Evolutionary conservation across 768 basidiomycete species (phyloP), one percentile per base, ranked within the genome.

Genomic region (Dentipellis sp.): DNA sequence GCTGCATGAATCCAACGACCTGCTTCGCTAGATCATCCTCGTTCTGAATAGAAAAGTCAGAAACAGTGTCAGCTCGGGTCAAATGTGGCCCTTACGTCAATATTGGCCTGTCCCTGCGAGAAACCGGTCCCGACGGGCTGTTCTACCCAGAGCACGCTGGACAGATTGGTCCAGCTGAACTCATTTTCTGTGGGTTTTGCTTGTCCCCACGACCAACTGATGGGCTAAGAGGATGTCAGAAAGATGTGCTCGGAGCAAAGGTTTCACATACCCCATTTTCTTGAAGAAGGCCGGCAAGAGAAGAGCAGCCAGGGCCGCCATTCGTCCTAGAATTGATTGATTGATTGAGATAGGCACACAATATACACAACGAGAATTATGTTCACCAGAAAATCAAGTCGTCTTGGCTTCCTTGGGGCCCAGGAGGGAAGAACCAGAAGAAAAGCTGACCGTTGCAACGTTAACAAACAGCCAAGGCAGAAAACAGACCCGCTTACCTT

Each of bases 71-170:
- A n/a, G 2, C 10, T 22, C 14, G 42, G 6, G 4, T 12, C 16
- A 48, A 12, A 48, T 10, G 16, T 12, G 10, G 2, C 10, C 1
- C 59, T n/a, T 14, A 62, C 60, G 6, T 54, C 53, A 36, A 60
- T 58, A 38, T 60, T 53, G 22, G 56, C 55, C 19, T 21, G 36
- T 7, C 61, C 61, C 34, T 60, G 56, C 10, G 61, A 57, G 52
- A 60, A 62, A 21, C 61, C 61, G 14, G 61, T 62, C 9, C 61
- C 59, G 9, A 62, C 59, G 21, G 61, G 61, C 51, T 62, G 61
- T 16, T 62, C 61, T 14, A 62, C 39, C 61, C 61, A 62, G 29
- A 62, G 56, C 47, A 62, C 57, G 35, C 59, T 55, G 5, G 59
- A 61, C 22, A 62, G n/a, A 53, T 62, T 59, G 10, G 60, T 62